A percentile compares a stretch with the other conserved stretches of the same genome.
These are phyloP conservation scores for Hippophae tibetana DNA, from an alignment of 306 rosid genomes.

Conservation along the genomic window DNA sequence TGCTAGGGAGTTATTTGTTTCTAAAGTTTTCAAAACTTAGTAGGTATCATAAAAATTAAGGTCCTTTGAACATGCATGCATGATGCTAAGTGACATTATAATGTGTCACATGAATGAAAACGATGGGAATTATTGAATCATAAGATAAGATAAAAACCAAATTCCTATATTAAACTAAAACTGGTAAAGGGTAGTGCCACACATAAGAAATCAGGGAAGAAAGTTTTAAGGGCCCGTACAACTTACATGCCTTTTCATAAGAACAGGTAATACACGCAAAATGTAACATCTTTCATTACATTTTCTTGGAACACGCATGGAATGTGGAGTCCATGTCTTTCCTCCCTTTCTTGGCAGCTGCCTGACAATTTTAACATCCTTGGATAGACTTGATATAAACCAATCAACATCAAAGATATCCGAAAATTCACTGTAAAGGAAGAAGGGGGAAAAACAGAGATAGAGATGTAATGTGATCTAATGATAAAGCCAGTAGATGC, in stretches of 20 bases:
- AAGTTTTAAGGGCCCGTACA: constrained; percentile 27
- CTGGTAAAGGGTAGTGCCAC: constrained; percentile 8
- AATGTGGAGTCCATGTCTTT: constrained; percentile 45
- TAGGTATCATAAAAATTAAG: too few species aligned
- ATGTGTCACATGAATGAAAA: too few species aligned
- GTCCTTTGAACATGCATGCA: too few species aligned
- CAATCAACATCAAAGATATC: constrained; percentile 84
- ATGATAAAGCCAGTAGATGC: constrained; percentile 3
- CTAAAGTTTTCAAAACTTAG: too few species aligned
- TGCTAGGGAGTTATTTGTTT: neutral
- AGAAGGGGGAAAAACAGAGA: constrained; percentile 27
- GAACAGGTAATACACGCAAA: constrained; percentile 77
- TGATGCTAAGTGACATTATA: too few species aligned
- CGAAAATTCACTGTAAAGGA: constrained; percentile 77
- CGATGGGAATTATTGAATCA: neutral
- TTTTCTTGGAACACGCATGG: constrained; percentile 95
- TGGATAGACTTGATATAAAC: constrained; percentile 65
- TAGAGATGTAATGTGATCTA: neutral
- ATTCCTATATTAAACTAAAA: constrained; percentile 8
- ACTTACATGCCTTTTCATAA: constrained; percentile 87
- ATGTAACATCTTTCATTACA: constrained; percentile 87
- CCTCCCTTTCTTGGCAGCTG: constrained; percentile 72
- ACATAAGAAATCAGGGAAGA: constrained; percentile 11
- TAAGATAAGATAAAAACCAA: neutral
- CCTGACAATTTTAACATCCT: constrained; percentile 81